These are phyloP conservation scores for Phytophthora litchii DNA, from an alignment of 352 stramenopile genomes.

Conservation along the genomic window DNA sequence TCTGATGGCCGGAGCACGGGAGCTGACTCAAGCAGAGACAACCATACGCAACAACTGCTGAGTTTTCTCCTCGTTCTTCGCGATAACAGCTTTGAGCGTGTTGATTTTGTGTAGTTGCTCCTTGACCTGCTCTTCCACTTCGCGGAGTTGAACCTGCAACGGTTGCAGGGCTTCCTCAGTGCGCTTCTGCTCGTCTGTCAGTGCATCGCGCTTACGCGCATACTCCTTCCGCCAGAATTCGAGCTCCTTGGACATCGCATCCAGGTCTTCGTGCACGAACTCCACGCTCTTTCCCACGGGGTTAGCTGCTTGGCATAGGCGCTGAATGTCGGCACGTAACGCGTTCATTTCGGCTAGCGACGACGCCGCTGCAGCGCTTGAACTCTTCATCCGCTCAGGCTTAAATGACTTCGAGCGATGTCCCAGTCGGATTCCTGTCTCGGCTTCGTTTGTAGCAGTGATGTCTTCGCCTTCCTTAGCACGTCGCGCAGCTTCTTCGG, in stretches of 20 bases:
- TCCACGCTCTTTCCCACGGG: constrained; percentile 93
- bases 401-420: constrained; percentile 85
- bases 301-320: constrained; percentile 91
- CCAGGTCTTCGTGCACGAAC: constrained; percentile 94
- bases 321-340: constrained; percentile 85
- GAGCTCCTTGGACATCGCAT: constrained; percentile 94
- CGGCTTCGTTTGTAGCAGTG: constrained; percentile 52
- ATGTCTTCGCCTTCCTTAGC: constrained; percentile 75
- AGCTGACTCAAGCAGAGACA: constrained; percentile 60
- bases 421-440: constrained; percentile 78
- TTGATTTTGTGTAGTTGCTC: constrained; percentile 93
- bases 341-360: constrained; percentile 79
- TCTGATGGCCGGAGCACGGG: background rate
- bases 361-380: constrained; percentile 53
- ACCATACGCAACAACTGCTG: constrained; percentile 90
- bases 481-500: constrained; percentile 68
- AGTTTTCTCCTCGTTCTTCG: constrained; percentile 93
- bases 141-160: constrained; percentile 79
- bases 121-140: constrained; percentile 91
- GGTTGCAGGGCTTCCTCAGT: constrained; percentile 86
- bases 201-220: constrained; percentile 71
- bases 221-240: constrained; percentile 91
- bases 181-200: constrained; percentile 86
- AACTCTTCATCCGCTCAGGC: constrained; percentile 68
- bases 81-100: constrained; percentile 90